Evolutionary conservation across 1,284 basidiomycete genomes (phyloP).

Genomic region (Cryptococcus sp.): DNA sequence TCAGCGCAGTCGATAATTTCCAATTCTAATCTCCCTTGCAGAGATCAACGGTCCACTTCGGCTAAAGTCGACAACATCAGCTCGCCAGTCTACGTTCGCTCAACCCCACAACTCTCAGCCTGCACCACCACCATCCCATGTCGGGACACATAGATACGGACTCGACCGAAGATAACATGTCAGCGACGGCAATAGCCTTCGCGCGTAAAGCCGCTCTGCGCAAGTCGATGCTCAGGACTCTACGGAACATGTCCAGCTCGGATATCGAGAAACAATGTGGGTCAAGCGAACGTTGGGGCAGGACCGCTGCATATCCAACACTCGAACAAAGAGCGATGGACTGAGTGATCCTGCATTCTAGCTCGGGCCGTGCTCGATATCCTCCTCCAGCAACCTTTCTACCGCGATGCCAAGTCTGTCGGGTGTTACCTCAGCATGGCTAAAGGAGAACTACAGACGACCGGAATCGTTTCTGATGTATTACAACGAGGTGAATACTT

Average conservation of each 20-base stretch:
- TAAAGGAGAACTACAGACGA: constrained; percentile 49
- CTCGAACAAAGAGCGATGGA: not conserved
- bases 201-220: constrained; percentile 42
- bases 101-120: not conserved
- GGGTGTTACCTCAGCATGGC: constrained; percentile 52
- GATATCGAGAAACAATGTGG: constrained; percentile 46
- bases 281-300: constrained; percentile 7
- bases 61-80: not conserved
- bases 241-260: constrained; percentile 32
- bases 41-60: no score
- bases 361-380: constrained; percentile 39
- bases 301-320: not conserved
- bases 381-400: constrained; percentile 34
- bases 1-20: no score
- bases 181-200: constrained; percentile 19
- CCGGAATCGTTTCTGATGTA: constrained; percentile 40
- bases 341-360: constrained; percentile 7
- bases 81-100: constrained; percentile 2
- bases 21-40: no score
- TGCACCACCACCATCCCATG: not conserved
- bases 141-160: not conserved
- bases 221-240: constrained; percentile 40
- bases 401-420: constrained; percentile 36
- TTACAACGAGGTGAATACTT: constrained; percentile 32
- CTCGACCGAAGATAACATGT: constrained; percentile 3